These are phyloP conservation scores for Cymbopogon citratus DNA, from an alignment of 176 grass and related monocot genomes.

Conservation along the genomic window DNA sequence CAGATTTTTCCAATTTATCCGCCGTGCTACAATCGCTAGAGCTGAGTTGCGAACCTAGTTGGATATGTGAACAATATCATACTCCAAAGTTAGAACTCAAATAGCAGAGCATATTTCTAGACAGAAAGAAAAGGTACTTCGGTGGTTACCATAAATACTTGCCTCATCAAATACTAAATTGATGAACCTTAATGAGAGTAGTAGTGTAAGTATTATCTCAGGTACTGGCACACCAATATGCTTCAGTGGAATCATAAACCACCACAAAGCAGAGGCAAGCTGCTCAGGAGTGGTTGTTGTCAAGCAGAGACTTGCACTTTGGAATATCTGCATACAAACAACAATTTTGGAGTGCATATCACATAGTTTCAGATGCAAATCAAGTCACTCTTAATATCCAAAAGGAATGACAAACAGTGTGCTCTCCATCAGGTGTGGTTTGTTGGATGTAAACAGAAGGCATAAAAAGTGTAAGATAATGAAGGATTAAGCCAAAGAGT, in stretches of 20 bases:
- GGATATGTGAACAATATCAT: constrained; percentile 21
- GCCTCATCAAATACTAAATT: constrained; percentile 98
- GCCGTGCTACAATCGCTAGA: constrained; percentile 71
- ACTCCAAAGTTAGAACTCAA: constrained; percentile 19
- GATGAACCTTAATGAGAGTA: constrained; percentile 94
- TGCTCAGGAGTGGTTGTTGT: constrained; percentile 87
- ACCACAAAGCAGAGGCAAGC: constrained; percentile 89
- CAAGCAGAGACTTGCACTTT: constrained; percentile 94
- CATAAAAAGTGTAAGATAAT: background rate
- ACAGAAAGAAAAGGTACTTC: constrained; percentile 16
- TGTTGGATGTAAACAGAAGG: constrained; percentile 10
- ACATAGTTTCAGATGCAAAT: background rate
- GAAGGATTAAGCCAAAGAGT: constrained; percentile 16
- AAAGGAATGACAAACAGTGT: background rate
- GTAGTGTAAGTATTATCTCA: constrained; percentile 85
- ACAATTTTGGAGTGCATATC: background rate
- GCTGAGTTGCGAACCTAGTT: constrained; percentile 78
- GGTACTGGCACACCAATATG: constrained; percentile 70
- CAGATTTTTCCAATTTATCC: constrained; percentile 67
- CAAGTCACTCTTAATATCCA: background rate
- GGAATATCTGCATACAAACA: constrained; percentile 75
- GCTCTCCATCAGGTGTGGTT: background rate
- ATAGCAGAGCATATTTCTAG: constrained; percentile 15
- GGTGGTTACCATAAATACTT: constrained; percentile 31
- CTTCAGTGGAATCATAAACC: constrained; percentile 87